Evolutionary conservation across 257 asterid genomes (phyloP), one percentile per base, ranked within the genome.

Genomic region (Nicotiana otophora): DNA sequence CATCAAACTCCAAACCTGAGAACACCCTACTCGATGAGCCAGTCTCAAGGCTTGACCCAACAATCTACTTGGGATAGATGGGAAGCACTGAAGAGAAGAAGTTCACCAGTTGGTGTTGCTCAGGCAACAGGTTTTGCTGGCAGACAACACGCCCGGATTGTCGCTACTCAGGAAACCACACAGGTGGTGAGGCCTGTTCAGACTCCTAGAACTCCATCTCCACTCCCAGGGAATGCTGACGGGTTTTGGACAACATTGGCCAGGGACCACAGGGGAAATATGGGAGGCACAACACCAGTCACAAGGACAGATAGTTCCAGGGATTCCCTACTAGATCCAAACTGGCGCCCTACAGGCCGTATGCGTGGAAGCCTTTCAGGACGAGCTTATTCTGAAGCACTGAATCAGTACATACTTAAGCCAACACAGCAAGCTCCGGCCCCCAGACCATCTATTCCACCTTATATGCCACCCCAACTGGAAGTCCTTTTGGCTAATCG

Each of bases 361-460:
- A 84, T 84, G 87, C 85, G 87, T 63, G 87, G 87, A 34, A 65
- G 82, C 74, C 84, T 84, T 46, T 74, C 87, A 12, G 87, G 87
- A 34, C 58, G 51, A 39, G 85, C 80, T n/a, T 84, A 74, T 82
- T 34, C 74, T 46, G 85, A 63, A 26, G 85, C 87, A 54, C 36
- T 74, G 53, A 61, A 84, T 70, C 91, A 83, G 77, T 82, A 6
- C 77, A 86, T 89, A 68, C 78, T 67, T 77, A 88, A 82, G 80
- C 93, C 96, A 72, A 88, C 74, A 58, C 93, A 85, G 79, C 90
- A 87, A 63, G 79, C 88, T 78, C 95, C 87, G 84, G 83, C 85
- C 77, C 81, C 84, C 20, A 74, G 82, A 65, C 89, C 93, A 28
- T 81, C 81, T 62, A 80, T 80, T 46, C 84, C 87, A 10, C 57